phyloP scores from a whole-genome alignment of 1,284 basidiomycete genomes.

The Ceratobasidium papillatum region DNA sequence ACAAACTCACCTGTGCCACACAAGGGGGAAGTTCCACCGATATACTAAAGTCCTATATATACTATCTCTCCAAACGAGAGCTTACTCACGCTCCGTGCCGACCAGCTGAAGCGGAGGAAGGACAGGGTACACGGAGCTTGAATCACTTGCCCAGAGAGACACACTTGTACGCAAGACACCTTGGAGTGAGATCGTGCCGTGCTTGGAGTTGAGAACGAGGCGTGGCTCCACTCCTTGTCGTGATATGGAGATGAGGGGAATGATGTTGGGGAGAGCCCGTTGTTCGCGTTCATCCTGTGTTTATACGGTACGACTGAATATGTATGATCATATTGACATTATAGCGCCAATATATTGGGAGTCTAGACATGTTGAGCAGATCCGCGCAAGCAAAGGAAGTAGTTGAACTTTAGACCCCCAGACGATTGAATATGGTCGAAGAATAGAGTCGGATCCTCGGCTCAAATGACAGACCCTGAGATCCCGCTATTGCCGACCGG shows the following conservation, averaged over 20 bases:
- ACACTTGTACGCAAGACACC: not conserved
- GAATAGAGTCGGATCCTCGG: not conserved
- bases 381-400: not conserved
- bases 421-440: not conserved
- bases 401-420: not conserved
- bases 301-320: not conserved
- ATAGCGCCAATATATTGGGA: not conserved
- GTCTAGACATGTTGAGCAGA: not conserved
- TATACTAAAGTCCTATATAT: not conserved
- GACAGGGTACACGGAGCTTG: constrained; percentile 7
- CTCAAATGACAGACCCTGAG: constrained; percentile 5
- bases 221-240: not conserved
- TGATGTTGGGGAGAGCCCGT: not conserved
- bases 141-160: not conserved
- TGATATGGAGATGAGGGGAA: not conserved
- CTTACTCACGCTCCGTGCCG: not conserved
- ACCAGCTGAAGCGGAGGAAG: not conserved
- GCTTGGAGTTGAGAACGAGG: not conserved
- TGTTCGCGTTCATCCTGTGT: not conserved
- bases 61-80: not conserved
- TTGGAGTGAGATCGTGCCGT: not conserved
- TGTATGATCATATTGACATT: not conserved
- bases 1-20: not conserved
- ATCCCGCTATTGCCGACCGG: constrained; percentile 17
- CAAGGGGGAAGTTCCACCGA: not conserved